Base-by-base conservation (phyloP, 768 basidiomycete genomes). In the Panellus pusillus region DNA sequence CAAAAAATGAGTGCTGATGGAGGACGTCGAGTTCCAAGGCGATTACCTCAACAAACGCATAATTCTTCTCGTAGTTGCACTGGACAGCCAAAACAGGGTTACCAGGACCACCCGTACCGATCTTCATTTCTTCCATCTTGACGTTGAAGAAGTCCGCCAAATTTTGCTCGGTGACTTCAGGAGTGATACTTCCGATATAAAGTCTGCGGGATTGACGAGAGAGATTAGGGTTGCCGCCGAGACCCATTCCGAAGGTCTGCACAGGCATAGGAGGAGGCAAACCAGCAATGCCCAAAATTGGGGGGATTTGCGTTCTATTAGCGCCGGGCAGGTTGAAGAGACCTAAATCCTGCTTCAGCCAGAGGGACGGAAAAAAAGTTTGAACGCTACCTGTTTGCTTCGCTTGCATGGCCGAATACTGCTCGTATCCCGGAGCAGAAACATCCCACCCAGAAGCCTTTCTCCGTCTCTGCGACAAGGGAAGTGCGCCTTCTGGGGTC, bases 61-160 rank as follows among this genome's bases (percentile, higher is more conserved):
- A 99, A 63, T 93, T 94, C 79, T 98, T 99, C 71, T 98, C 97
- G 64, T 94, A 94, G 66, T 98, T 98, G 74, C 97, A 90, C 66
- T 96, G 93, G 6, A 97, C 93, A 17, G 89, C 89, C 29, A 95
- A 79, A 29, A 98, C 93, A 9, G 96, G 92, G 58, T 93, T 93
- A 18, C 92, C 93, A 19, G 90, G 83, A 17, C 80, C 83, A 27
- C 86, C 88, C 6, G 91, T 91, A 13, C 92, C 90, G 43, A 95
- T 84, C 57, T 79, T 80, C 85, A 91, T 91, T 72, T 98, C 93
- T 37, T 81, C 83, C 94, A 98, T 98, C 74, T 96, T 93, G 50
- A 78, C 74, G 66, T 98, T 98, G 84, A 99, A 98, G 76, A 98
- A 97, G 35, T 93, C 88, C 14, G 86, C 84, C 39, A 98, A 74